A percentile compares a stretch with the other conserved stretches of the same genome.
These are phyloP conservation scores for Lactarius quietus DNA, from an alignment of 768 basidiomycete genomes.

Conservation along the genomic window DNA sequence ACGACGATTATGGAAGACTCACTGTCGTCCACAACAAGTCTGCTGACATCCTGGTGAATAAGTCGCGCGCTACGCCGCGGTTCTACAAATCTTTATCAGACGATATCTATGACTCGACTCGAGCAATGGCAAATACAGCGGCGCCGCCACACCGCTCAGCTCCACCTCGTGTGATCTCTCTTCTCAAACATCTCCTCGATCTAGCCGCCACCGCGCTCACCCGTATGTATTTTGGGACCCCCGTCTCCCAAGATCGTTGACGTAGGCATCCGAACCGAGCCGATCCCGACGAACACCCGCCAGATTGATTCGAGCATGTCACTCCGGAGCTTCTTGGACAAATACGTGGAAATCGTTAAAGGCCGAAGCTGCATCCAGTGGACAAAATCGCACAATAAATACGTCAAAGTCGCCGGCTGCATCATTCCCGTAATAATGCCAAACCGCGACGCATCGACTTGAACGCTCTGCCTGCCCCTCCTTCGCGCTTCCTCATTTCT, in stretches of 20 bases:
- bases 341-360: neutral
- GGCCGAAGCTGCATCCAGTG: neutral
- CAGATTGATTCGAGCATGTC: neutral
- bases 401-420: neutral
- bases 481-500: neutral
- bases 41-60: too few relatives aligned
- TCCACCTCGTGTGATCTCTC: neutral
- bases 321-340: neutral
- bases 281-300: neutral
- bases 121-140: neutral
- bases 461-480: neutral
- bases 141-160: neutral
- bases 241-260: neutral
- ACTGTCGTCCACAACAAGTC: too few relatives aligned
- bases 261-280: neutral
- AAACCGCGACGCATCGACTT: neutral
- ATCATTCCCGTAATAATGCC: too few relatives aligned
- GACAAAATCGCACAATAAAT: neutral
- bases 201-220: too few relatives aligned
- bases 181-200: too few relatives aligned
- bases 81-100: neutral
- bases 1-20: too few relatives aligned
- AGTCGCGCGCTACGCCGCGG: too few relatives aligned
- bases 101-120: neutral
- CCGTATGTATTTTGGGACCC: too few relatives aligned